phyloP scores from a whole-genome alignment of 306 rosid genomes.

The Castanea mollissima region DNA sequence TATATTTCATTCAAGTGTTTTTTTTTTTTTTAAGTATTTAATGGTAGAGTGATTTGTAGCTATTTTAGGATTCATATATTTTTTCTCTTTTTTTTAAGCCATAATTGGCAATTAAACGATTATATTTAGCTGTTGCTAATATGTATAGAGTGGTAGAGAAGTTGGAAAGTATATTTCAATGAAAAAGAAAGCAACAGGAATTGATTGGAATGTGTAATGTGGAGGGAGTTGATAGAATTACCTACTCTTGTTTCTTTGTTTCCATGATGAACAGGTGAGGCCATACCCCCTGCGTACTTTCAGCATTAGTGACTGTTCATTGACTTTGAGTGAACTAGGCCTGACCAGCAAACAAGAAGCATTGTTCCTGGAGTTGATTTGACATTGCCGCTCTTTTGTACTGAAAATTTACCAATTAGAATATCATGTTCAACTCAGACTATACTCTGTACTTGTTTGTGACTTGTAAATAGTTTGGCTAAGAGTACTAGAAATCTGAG shows the following conservation, averaged over 20 bases:
- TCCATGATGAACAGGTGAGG: conserved; percentile 53
- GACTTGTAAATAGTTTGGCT: neutral
- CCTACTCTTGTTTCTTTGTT: conserved; percentile 16
- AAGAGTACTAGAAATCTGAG: neutral
- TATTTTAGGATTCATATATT: too few relatives aligned
- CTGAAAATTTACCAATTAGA: conserved; percentile 6
- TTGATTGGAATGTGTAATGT: neutral
- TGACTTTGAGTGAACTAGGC: conserved; percentile 65
- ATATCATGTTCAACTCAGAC: conserved; percentile 4
- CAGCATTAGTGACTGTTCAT: conserved; percentile 39
- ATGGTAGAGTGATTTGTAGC: too few relatives aligned
- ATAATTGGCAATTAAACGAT: neutral
- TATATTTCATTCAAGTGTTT: too few relatives aligned
- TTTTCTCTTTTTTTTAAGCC: too few relatives aligned
- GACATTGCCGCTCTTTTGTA: conserved; percentile 16
- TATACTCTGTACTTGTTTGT: neutral
- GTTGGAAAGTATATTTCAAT: neutral
- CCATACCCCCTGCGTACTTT: conserved; percentile 71
- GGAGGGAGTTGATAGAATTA: neutral
- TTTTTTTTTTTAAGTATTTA: too few relatives aligned
- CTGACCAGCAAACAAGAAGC: conserved; percentile 80
- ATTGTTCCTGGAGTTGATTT: conserved; percentile 71
- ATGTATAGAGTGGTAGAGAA: neutral
- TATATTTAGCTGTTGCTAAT: neutral
- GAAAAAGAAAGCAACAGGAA: neutral